These are phyloP conservation scores for Xylaria sp. DNA, from an alignment of 2,329 filamentous ascomycete genomes.

Conservation along the genomic window DNA sequence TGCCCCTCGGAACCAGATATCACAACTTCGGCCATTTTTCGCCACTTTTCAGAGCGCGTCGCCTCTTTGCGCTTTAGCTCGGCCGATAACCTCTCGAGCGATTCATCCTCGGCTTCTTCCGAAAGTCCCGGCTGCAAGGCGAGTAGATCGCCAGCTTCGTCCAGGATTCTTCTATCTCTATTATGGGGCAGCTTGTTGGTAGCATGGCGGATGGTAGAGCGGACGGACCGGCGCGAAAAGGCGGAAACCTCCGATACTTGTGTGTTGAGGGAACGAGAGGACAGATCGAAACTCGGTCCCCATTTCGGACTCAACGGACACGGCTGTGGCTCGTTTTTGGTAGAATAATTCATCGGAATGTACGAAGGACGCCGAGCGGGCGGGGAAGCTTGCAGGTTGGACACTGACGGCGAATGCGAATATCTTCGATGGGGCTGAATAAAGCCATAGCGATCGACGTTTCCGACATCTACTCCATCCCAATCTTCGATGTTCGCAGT, in stretches of 20 bases:
- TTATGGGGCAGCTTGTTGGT: constrained; percentile 57
- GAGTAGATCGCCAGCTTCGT: constrained; percentile 64
- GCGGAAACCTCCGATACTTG: constrained; percentile 49
- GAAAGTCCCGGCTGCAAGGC: constrained; percentile 53
- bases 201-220: constrained; percentile 52
- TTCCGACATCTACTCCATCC: constrained; percentile 56
- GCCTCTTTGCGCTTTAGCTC: constrained; percentile 58
- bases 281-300: constrained; percentile 50
- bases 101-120: constrained; percentile 52
- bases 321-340: constrained; percentile 36
- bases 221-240: constrained; percentile 47
- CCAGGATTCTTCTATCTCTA: constrained; percentile 54
- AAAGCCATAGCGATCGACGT: constrained; percentile 65
- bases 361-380: constrained; percentile 40
- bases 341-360: constrained; percentile 44
- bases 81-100: constrained; percentile 47
- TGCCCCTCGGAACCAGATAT: constrained; percentile 47
- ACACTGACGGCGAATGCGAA: constrained; percentile 32
- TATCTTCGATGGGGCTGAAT: constrained; percentile 46
- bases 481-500: constrained; percentile 61
- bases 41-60: constrained; percentile 61
- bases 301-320: constrained; percentile 39
- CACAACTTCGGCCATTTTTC: constrained; percentile 57
- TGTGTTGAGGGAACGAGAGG: constrained; percentile 54
- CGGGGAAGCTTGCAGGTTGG: constrained; percentile 38